Conservation (phyloP, 768 basidiomycete species). For the Leccinum pellstonianum region DNA sequence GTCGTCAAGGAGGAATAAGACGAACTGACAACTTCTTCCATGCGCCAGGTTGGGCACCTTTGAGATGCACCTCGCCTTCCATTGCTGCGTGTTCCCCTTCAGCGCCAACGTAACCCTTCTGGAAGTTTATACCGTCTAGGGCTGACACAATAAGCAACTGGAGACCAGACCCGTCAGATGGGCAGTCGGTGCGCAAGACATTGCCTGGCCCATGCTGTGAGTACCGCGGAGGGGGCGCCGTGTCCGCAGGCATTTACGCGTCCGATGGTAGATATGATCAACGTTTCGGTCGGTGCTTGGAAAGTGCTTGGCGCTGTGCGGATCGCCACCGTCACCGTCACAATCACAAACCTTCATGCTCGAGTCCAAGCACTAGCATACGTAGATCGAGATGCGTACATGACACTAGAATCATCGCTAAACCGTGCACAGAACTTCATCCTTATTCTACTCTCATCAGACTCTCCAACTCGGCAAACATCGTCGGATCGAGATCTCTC, state of each 20-base stretch:
- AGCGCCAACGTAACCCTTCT: constrained; percentile 82
- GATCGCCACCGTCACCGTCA: constrained; percentile 12
- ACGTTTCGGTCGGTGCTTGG: neutral
- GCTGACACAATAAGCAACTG: constrained; percentile 78
- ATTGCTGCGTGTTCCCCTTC: constrained; percentile 81
- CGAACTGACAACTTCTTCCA: constrained; percentile 71
- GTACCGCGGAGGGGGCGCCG: constrained; percentile 58
- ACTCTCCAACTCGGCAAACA: constrained; percentile 81
- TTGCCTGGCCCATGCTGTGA: constrained; percentile 45
- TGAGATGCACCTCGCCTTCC: constrained; percentile 86
- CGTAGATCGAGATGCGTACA: constrained; percentile 6
- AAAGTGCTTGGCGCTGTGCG: neutral
- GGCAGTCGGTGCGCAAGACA: constrained; percentile 18
- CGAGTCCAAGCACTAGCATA: neutral
- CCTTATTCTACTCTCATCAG: constrained; percentile 62
- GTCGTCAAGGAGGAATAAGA: constrained; percentile 13
- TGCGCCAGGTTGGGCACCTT: constrained; percentile 55
- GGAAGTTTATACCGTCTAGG: constrained; percentile 70
- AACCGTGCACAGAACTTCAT: neutral
- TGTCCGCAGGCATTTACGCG: constrained; percentile 36
- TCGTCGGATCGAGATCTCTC: constrained; percentile 67
- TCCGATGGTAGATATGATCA: constrained; percentile 1
- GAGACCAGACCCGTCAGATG: constrained; percentile 34
- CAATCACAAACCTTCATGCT: neutral
- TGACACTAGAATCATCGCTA: constrained; percentile 8